Percentiles rank a stretch among this genome's conserved stretches.
phyloP scores from a whole-genome alignment of 805 yeast species.

The Vanderwaltozyma tropicalis region DNA sequence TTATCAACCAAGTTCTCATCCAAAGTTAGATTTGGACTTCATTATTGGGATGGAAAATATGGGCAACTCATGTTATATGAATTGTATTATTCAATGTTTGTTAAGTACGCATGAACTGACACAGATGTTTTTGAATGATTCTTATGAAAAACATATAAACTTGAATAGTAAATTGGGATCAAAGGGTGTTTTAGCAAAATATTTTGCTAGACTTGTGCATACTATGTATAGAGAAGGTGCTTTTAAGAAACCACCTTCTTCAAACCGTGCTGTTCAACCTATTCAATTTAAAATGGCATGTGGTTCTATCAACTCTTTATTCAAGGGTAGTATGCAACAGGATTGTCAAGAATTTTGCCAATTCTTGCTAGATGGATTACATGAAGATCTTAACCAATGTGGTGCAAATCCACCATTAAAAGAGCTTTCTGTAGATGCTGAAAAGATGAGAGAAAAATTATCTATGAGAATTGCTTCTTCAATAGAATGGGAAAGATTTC shows the following conservation, averaged over 20 bases:
- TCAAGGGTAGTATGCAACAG: constrained; percentile 77
- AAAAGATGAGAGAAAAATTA: constrained; percentile 55
- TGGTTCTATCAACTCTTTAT: constrained; percentile 65
- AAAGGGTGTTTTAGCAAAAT: constrained; percentile 65
- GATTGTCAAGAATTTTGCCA: constrained; percentile 91
- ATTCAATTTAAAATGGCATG: constrained; percentile 54
- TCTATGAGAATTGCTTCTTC: constrained; percentile 77
- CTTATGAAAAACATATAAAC: constrained; percentile 61
- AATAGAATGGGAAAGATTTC: constrained; percentile 86
- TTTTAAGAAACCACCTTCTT: constrained; percentile 11
- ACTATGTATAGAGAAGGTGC: constrained; percentile 39
- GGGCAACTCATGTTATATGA: constrained; percentile 92
- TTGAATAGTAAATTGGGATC: constrained; percentile 66
- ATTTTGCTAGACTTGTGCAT: constrained; percentile 52
- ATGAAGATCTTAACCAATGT: constrained; percentile 74
- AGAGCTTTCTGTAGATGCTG: constrained; percentile 64
- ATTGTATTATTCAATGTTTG: constrained; percentile 76
- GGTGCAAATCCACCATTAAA: constrained; percentile 45
- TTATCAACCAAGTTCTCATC: neutral
- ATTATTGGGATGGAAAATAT: constrained; percentile 70
- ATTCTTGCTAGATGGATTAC: constrained; percentile 78
- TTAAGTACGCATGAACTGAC: constrained; percentile 62
- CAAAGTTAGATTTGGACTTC: constrained; percentile 27
- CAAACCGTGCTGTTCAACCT: constrained; percentile 39
- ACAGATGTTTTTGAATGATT: constrained; percentile 51